Evolutionary conservation across 805 yeast species (phyloP), one percentile per base, ranked within the genome.

Genomic region (Osmozyma mogii): DNA sequence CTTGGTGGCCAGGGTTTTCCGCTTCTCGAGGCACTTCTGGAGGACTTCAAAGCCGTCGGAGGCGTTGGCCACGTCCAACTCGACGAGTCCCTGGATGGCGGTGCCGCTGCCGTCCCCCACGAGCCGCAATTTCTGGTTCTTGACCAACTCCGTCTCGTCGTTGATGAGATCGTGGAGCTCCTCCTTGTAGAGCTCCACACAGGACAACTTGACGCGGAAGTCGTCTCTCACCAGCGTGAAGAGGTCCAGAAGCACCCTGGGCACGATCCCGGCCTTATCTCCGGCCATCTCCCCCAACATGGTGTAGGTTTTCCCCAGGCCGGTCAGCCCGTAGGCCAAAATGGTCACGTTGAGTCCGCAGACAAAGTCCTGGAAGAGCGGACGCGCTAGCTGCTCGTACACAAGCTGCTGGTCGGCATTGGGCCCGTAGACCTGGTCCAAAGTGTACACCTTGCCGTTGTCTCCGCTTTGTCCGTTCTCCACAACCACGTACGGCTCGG

Each of bases 161-260:
- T 64, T 61, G 29, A 87, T 56, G 32, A 87, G 63, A 48, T 87
- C 96, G 28, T 72, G 67, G 28, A 88, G 59, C 43, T 84, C 94
- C 51, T 87, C 96, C 45, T 87, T 85, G 58, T 87, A 88, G 12
- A 87, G 59, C 50, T 87, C 96, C 31, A 85, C 68, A 50, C 81
- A 88, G 0, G 94, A 82, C 38, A 85, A 71, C 48, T 78, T 79
- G 12, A 82, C 85, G 18, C 80, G 48, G 47, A 67, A 76, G 46
- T 80, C 94, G 15, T 52, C 35, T 5, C 29, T 35, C 29, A 82
- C 49, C 7, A 51, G 51, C 16, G 61, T 58, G 50, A 84, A 84
- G 5, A 84, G 54, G 26, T 60, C 56, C 22, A 51, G 44, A 26
- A 73, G 44, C 5, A 69, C 60, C 21, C 78, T 59, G 36, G 48